Evolutionary conservation across 164 flowering plant species (phyloP).

Genomic region (Echeveria elegans): DNA sequence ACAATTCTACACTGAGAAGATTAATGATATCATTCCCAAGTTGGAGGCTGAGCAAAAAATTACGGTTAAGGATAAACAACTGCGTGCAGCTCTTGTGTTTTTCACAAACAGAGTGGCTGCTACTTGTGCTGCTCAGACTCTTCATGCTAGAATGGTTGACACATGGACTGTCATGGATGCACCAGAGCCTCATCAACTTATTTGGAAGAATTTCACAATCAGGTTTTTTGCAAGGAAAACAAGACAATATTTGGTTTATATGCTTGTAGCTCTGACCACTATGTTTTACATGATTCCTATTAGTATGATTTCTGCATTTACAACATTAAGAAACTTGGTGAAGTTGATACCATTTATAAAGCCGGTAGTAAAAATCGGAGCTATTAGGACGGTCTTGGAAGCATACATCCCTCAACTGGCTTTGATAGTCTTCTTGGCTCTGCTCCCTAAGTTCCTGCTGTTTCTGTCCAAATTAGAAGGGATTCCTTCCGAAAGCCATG

Average conservation of each 20-base stretch:
- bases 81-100: slow-evolving; percentile 59
- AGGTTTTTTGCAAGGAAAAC: slow-evolving; percentile 47
- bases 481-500: slow-evolving; percentile 71
- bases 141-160: slow-evolving; percentile 60
- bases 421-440: slow-evolving; percentile 63
- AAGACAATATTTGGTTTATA: slow-evolving; percentile 57
- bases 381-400: slow-evolving; percentile 61
- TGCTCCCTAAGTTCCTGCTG: slow-evolving; percentile 74
- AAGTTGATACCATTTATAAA: slow-evolving; percentile 69
- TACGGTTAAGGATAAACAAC: slow-evolving; percentile 67
- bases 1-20: slow-evolving; percentile 62
- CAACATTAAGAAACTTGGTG: slow-evolving; percentile 62
- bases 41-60: slow-evolving; percentile 68
- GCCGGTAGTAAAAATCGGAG: slow-evolving; percentile 34
- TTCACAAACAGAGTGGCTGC: slow-evolving; percentile 62
- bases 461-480: slow-evolving; percentile 77
- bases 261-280: slow-evolving; percentile 55
- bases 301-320: slow-evolving; percentile 65
- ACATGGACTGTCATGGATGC: slow-evolving; percentile 73
- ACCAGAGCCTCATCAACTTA: slow-evolving; percentile 70
- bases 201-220: slow-evolving; percentile 64
- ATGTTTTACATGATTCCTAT: slow-evolving; percentile 88
- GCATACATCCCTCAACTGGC: slow-evolving; percentile 94
- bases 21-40: slow-evolving; percentile 48
- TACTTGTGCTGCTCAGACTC: slow-evolving; percentile 61